Conservation (phyloP, 2,329 filamentous ascomycete genomes). For the Dichotomopilus funicola region DNA sequence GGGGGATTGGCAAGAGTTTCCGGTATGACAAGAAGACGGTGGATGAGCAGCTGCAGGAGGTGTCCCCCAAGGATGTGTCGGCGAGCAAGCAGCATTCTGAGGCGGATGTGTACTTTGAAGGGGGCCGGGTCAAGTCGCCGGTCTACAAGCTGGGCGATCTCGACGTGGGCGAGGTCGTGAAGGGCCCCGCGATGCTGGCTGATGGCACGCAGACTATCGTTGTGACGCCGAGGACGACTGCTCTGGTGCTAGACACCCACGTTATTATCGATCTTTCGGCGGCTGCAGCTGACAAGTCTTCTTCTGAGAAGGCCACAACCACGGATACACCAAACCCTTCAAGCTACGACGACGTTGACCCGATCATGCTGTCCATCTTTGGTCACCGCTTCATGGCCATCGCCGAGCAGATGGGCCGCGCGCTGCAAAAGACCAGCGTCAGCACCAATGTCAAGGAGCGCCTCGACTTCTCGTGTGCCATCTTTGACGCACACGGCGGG, state of each 20-base stretch:
- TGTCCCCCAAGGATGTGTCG: slow-evolving; percentile 53
- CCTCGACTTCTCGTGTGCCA: slow-evolving; percentile 74
- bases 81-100: slow-evolving; percentile 57
- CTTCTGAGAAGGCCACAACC: slow-evolving; percentile 27
- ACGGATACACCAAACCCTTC: slow-evolving; percentile 20
- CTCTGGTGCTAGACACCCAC: slow-evolving; percentile 75
- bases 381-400: slow-evolving; percentile 81
- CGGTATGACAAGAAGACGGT: slow-evolving; percentile 73
- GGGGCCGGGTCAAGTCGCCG: slow-evolving; percentile 67
- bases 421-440: slow-evolving; percentile 72
- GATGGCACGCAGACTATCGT: slow-evolving; percentile 91
- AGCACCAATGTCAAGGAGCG: slow-evolving; percentile 77
- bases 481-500: slow-evolving; percentile 70
- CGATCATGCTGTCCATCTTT: slow-evolving; percentile 72
- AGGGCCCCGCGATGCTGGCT: slow-evolving; percentile 78
- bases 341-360: slow-evolving; percentile 52
- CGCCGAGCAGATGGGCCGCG: slow-evolving; percentile 76
- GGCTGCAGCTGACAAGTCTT: too few species aligned
- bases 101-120: slow-evolving; percentile 76
- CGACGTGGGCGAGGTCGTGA: slow-evolving; percentile 62
- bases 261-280: slow-evolving; percentile 75
- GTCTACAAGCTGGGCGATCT: slow-evolving; percentile 78
- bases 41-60: slow-evolving; percentile 70
- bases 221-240: slow-evolving; percentile 70
- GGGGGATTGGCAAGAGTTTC: slow-evolving; percentile 86